These are phyloP conservation scores for Globisporangium irregulare DNA, from an alignment of 352 stramenopile genomes.

Conservation along the genomic window DNA sequence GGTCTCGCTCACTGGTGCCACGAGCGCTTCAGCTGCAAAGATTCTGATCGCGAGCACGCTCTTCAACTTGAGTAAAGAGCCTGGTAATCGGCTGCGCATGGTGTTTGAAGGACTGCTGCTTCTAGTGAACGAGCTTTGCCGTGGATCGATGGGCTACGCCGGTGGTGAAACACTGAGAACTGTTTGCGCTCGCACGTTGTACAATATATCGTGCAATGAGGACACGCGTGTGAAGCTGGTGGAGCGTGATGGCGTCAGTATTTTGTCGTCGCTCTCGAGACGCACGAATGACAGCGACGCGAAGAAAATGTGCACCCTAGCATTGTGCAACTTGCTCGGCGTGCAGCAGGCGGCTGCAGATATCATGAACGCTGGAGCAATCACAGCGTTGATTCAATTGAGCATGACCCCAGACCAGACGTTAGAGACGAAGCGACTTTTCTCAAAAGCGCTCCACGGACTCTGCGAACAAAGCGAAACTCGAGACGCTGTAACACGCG, in stretches of 20 bases:
- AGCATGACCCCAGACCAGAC: constrained; percentile 47
- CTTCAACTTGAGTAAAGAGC: constrained; percentile 74
- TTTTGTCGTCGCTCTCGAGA: constrained; percentile 48
- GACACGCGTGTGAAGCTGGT: constrained; percentile 65
- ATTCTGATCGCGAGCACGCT: constrained; percentile 55
- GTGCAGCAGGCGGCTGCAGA: constrained; percentile 69
- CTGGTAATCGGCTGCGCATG: constrained; percentile 59
- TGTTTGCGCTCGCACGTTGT: constrained; percentile 58
- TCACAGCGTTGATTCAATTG: constrained; percentile 60
- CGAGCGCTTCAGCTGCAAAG: constrained; percentile 33
- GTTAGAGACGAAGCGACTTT: constrained; percentile 50
- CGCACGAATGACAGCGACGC: constrained; percentile 32
- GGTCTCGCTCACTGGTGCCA: constrained; percentile 39
- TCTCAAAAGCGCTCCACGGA: constrained; percentile 63
- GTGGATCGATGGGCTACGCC: constrained; percentile 10
- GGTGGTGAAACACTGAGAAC: constrained; percentile 30
- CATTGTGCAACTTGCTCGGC: constrained; percentile 73
- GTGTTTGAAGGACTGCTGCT: constrained; percentile 69
- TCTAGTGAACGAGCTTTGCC: constrained; percentile 55
- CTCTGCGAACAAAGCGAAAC: constrained; percentile 58
- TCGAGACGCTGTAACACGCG: constrained; percentile 40
- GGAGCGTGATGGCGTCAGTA: constrained; percentile 56
- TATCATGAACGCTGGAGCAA: constrained; percentile 63
- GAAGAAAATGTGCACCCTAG: constrained; percentile 76
- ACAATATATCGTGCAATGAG: constrained; percentile 72